Base-by-base conservation (phyloP, 257 asterid genomes). In the Penstemon eatonii region DNA sequence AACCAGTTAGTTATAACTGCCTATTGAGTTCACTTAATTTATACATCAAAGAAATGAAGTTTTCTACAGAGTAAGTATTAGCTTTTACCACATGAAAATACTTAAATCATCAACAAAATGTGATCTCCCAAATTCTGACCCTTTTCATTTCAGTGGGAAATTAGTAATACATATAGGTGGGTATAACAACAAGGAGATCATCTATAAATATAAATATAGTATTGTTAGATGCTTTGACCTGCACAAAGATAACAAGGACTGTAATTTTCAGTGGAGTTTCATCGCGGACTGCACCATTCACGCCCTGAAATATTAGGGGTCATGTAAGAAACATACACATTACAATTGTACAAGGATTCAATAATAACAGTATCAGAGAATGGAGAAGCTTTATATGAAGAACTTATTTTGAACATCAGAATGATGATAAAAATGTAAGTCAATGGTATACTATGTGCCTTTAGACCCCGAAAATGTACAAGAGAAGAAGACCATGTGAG, bases 221-320 rank as follows among this genome's bases (percentile, higher is more conserved):
- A 56, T 25, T 43, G 4, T 7, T 12, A 47, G 61, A 73, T 57
- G 65, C 50, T 56, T 40, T 76, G 75, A 91, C 96, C 90, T 91
- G 97, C 57, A 89, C 94, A 84, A 89, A 91, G 76, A 91, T 81
- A 67, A 86, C 83, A 38, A 91, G 96, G 77, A 70, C 82, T 9
- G 71, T 69, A 66, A 84, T 88, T 71, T 84, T 83, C 82, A 91
- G 68, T 38, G 89, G 81, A 13, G 84, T 77, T 67, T 87, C 95
- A 70, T 89, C 95, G 25, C 95, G 83, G 45, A 85, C 18, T 37
- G 86, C 79, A 54, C 91, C 91, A 4, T 83, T 85, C 73, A 45
- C 71, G 64, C 91, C 95, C 95, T 89, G 72, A 57, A 69, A 70
- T 59, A 68, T 60, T 15, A 15, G 42, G 62, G 64, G 2, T 25